A percentile compares a stretch with the other conserved stretches of the same genome.
These are phyloP conservation scores for Firmiana major DNA, from an alignment of 345 rosid species.

Conservation along the genomic window DNA sequence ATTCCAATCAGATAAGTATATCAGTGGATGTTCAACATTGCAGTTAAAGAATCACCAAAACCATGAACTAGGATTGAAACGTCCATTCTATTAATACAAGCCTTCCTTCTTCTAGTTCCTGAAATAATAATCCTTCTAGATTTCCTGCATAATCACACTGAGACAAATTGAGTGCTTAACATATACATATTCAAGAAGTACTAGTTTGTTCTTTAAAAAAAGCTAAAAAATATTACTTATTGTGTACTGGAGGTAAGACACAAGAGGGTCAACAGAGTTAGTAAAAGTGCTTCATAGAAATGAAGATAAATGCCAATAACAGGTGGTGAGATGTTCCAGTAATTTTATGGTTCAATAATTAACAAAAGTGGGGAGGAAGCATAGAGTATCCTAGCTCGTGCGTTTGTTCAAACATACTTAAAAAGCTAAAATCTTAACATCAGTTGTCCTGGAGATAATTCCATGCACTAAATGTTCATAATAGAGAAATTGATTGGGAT, in stretches of 20 bases:
- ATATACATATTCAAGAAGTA: neutral
- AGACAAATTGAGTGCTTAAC: no score
- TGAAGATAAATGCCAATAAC: neutral
- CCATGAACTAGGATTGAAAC: neutral
- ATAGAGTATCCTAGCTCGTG: conserved; percentile 21
- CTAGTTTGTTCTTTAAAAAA: neutral
- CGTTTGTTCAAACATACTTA: conserved; percentile 23
- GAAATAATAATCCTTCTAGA: neutral
- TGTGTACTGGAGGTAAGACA: neutral
- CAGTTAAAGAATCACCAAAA: neutral
- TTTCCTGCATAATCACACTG: neutral
- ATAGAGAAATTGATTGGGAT: conserved; percentile 21
- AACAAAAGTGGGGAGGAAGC: conserved; percentile 18
- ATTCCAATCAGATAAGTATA: neutral
- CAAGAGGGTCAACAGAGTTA: neutral
- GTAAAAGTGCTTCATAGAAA: neutral
- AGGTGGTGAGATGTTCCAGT: conserved; percentile 2
- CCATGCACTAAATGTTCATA: conserved; percentile 22
- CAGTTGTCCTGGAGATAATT: conserved; percentile 11
- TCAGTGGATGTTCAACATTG: neutral
- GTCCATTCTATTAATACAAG: neutral
- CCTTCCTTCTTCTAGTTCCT: neutral
- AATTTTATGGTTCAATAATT: conserved; percentile 10
- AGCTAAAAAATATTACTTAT: neutral
- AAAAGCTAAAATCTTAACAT: conserved; percentile 21